phyloP scores from a whole-genome alignment of 306 rosid species.

The Vachellia collinsii region DNA sequence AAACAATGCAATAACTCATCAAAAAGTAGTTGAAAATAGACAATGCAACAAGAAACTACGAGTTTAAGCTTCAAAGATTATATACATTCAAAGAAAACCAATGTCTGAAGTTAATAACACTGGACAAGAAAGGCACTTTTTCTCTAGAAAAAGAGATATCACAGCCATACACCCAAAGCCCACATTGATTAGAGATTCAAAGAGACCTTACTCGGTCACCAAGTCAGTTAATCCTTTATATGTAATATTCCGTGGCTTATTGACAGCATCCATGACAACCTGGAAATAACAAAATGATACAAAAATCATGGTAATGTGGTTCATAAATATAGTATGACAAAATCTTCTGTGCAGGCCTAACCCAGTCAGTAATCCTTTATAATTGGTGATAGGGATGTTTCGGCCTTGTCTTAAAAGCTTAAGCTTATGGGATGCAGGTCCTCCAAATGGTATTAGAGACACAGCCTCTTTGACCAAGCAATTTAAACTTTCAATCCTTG shows the following conservation, averaged over 20 bases:
- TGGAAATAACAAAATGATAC: slow-evolving; percentile 43
- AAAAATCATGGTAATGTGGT: slow-evolving; percentile 32
- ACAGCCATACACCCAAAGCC: neutral
- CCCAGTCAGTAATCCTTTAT: neutral
- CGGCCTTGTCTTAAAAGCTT: neutral
- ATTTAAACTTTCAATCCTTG: neutral
- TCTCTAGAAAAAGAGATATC: neutral
- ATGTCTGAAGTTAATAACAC: slow-evolving; percentile 11
- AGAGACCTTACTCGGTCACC: slow-evolving; percentile 93
- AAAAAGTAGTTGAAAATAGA: neutral
- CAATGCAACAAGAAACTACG: neutral
- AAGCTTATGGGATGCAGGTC: neutral
- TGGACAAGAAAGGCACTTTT: neutral
- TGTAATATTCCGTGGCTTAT: slow-evolving; percentile 78
- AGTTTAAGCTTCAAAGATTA: slow-evolving; percentile 14
- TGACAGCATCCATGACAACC: slow-evolving; percentile 98
- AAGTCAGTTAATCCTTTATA: slow-evolving; percentile 93
- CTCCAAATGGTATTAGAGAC: neutral
- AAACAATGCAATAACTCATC: slow-evolving; percentile 16
- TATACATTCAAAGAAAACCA: slow-evolving; percentile 20
- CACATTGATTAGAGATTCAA: slow-evolving; percentile 32
- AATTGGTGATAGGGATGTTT: neutral
- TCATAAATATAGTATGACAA: slow-evolving; percentile 1
- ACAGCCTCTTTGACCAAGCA: neutral
- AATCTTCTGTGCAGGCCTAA: neutral